Base-by-base conservation (phyloP, 2,329 filamentous ascomycete genomes). In the Diaporthe australafricana region DNA sequence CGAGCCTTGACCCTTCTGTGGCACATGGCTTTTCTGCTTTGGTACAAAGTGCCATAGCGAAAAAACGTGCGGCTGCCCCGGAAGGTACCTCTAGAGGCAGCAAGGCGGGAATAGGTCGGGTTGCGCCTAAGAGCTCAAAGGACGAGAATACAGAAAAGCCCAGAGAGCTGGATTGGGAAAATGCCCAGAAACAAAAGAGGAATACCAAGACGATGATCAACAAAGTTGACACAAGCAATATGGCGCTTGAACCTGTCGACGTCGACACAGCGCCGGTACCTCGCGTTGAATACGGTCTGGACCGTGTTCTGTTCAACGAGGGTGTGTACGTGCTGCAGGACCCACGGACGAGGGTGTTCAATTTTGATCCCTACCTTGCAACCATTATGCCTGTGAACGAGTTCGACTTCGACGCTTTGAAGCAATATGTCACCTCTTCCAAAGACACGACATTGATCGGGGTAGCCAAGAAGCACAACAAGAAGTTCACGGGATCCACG, bases 321-420 rank as follows among this genome's bases (percentile, higher is more conserved):
- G 95, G 96, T 27, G 94, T 98, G 47, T 98, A 98, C 80, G 92
- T 94, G 65, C 88, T 99, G 66, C 95, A 97, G 81, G 96, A 99
- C 80, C 91, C 92, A 30, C 90, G 94, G 71, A 95, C 96, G 48
- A 89, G 91, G 22, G 94, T 98, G 8, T 99, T 91, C 87, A 99
- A 99, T 80, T 99, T 99, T 77, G 96, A 99, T 79, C 96, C 97
- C 0, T 98, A 98, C 78, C 87, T 99, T 25, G 90, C 95, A 73
- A 91, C 91, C 67, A 97, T 99, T 77, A 98, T 98, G 94, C 95
- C 96, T 2, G 91, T 96, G 20, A 86, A 89, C 2, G 94, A 99
- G 78, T 99, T 99, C 78, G 94, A 99, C 78, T 99, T 97, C 81
- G 89, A 93, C 71, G 91, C 94, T 4, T 82, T 99, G 68, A 94